These are phyloP conservation scores for Eimeria acervulina DNA, from an alignment of 169 alveolate species.

Conservation along the genomic window DNA sequence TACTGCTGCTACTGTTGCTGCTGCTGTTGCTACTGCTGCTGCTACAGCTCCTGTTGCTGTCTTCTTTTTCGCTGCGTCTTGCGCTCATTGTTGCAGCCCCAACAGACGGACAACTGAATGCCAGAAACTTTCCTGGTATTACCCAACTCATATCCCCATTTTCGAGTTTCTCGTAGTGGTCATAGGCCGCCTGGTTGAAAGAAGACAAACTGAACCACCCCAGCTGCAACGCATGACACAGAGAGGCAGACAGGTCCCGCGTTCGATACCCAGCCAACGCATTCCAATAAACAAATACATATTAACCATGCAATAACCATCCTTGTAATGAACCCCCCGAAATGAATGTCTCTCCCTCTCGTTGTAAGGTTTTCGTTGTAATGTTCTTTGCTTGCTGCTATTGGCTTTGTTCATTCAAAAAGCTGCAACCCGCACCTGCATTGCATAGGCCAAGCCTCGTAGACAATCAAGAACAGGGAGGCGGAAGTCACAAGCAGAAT, in stretches of 20 bases:
- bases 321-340: no score
- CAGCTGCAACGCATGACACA: slow-evolving; percentile 56
- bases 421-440: no score
- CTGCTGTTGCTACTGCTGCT: not conserved
- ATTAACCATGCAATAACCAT: not conserved
- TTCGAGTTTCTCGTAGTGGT: slow-evolving; percentile 94
- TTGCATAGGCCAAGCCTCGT: slow-evolving; percentile 96
- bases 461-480: slow-evolving; percentile 92
- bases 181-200: slow-evolving; percentile 94
- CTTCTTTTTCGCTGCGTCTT: slow-evolving; percentile 86
- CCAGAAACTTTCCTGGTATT: slow-evolving; percentile 96
- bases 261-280: not conserved
- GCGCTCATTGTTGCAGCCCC: slow-evolving; percentile 27
- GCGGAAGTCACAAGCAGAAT: slow-evolving; percentile 87
- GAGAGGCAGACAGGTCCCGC: not conserved
- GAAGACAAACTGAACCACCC: slow-evolving; percentile 96
- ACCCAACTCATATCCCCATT: slow-evolving; percentile 96
- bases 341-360: no score
- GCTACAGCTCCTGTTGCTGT: no score
- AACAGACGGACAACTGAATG: slow-evolving; percentile 95
- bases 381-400: no score
- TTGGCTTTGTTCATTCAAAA: no score
- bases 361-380: no score
- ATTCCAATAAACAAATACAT: not conserved
- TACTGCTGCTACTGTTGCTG: not conserved